These are phyloP conservation scores for Purshia tridentata DNA, from an alignment of 306 rosid species.

Conservation along the genomic window DNA sequence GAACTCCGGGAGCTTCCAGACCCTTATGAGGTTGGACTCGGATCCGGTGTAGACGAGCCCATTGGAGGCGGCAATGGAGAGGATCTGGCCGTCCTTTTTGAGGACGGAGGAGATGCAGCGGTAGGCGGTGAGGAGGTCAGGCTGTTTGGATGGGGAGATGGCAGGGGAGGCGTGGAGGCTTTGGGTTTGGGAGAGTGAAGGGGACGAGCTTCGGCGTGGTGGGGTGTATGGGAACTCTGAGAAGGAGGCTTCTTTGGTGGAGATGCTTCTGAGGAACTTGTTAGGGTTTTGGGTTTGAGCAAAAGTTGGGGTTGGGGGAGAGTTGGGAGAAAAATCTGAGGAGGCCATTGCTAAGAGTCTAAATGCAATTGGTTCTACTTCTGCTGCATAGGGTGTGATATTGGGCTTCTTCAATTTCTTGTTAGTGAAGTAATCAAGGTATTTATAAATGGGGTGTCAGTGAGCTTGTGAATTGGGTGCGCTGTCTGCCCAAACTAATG, in stretches of 20 bases:
- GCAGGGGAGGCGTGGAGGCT: conserved; percentile 58
- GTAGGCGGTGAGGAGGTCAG: conserved; percentile 50
- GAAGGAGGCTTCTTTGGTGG: conserved; percentile 63
- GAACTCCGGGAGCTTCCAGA: conserved; percentile 92
- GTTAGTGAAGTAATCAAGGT: not conserved
- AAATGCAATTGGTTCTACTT: too few relatives aligned
- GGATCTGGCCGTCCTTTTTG: conserved; percentile 80
- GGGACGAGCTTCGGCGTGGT: conserved; percentile 52
- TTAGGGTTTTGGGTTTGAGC: conserved; percentile 18
- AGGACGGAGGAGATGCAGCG: conserved; percentile 87
- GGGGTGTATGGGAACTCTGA: conserved; percentile 51
- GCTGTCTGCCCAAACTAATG: too few relatives aligned
- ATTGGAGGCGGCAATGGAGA: conserved; percentile 56
- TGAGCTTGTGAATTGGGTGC: too few relatives aligned
- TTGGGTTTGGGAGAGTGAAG: conserved; percentile 54
- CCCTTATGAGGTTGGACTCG: conserved; percentile 55
- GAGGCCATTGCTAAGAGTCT: conserved; percentile 27
- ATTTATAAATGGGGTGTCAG: too few relatives aligned
- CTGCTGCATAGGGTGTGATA: too few relatives aligned
- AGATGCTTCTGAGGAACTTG: conserved; percentile 56
- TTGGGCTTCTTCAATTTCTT: not conserved
- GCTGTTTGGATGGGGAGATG: conserved; percentile 28
- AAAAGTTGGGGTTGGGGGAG: conserved; percentile 58
- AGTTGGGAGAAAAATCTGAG: conserved; percentile 44
- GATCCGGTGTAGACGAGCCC: conserved; percentile 84